phyloP scores from a whole-genome alignment of 1,284 basidiomycete species.

The Ustilago cynodontis region DNA sequence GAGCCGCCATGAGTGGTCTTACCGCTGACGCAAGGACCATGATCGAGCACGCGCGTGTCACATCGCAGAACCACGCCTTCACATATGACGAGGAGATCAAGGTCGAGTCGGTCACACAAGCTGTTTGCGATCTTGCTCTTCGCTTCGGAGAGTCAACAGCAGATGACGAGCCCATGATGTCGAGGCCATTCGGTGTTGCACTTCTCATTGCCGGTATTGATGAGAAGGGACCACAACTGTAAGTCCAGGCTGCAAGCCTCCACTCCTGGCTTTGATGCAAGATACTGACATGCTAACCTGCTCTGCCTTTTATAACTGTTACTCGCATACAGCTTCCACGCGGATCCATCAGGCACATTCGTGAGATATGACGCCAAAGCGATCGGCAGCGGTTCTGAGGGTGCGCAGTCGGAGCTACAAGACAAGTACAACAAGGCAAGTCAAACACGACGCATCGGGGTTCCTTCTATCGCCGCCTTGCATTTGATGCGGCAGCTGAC shows the following conservation, averaged over 20 bases:
- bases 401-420: conserved; percentile 95
- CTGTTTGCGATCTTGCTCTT: conserved; percentile 96
- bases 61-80: conserved; percentile 89
- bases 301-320: neutral
- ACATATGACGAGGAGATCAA: conserved; percentile 97
- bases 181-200: conserved; percentile 92
- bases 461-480: neutral
- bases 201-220: conserved; percentile 96
- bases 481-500: neutral
- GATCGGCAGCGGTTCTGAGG: conserved; percentile 97
- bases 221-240: conserved; percentile 91
- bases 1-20: conserved; percentile 97
- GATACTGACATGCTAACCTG: neutral
- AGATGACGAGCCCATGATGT: conserved; percentile 98
- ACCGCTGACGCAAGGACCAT: conserved; percentile 98
- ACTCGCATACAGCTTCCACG: conserved; percentile 74
- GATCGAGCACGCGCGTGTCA: conserved; percentile 99
- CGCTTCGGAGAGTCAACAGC: conserved; percentile 96
- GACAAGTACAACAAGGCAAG: conserved; percentile 95
- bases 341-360: conserved; percentile 98
- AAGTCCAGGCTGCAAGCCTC: conserved; percentile 10
- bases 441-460: neutral
- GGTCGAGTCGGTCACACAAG: conserved; percentile 85
- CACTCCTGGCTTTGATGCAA: neutral
- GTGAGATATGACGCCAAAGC: conserved; percentile 98